Base-by-base conservation (phyloP, 2,329 filamentous ascomycete species). In the Penicillium digitatum region DNA sequence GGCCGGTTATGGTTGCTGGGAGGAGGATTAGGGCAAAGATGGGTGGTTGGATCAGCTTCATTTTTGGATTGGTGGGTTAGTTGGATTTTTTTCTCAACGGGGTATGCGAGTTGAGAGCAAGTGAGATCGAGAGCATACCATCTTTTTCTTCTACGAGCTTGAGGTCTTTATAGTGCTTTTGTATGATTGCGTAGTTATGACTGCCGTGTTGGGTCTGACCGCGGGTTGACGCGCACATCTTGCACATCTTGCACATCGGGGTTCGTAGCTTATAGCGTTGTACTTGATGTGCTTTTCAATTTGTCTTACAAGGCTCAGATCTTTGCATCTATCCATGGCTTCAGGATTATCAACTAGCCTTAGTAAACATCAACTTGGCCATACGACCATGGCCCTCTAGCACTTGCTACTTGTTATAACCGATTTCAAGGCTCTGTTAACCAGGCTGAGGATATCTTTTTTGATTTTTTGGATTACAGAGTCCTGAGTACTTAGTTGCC, bases 171-270 rank as follows among this genome's bases (percentile, higher is more conserved):
- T 49, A 49, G 20, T 9, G 1, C 3, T 4, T n/a, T 49, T 22
- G 20, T 24, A 18, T 5, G 14, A 27, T 52, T 47, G 42, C 34
- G 49, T 52, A 52, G 40, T 32, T 24, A 47, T 47, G 49, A 52
- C 49, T 39, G 18, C 49, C n/a, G 10, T 38, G n/a, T 20, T 40
- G 16, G 31, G 26, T 9, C 16, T 52, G 27, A 46, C 49, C 24
- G 24, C 9, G 42, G 20, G 32, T 52, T 52, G 49, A 52, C 42
- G 42, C 42, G 42, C 20, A 24, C 7, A 52, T 38, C 9, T 9
- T 37, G 4, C n/a, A 18, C n/a, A 18, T 37, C n/a, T 3, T 37
- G 4, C n/a, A 18, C n/a, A 18, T 37, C n/a, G 8, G 8, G 10
- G 34, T 14, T 20, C 12, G 2, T 48, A 2, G 9, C 7, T n/a